Base-by-base conservation (phyloP, 2,329 filamentous ascomycete species). In the Fonsecaea multimorphosa region DNA sequence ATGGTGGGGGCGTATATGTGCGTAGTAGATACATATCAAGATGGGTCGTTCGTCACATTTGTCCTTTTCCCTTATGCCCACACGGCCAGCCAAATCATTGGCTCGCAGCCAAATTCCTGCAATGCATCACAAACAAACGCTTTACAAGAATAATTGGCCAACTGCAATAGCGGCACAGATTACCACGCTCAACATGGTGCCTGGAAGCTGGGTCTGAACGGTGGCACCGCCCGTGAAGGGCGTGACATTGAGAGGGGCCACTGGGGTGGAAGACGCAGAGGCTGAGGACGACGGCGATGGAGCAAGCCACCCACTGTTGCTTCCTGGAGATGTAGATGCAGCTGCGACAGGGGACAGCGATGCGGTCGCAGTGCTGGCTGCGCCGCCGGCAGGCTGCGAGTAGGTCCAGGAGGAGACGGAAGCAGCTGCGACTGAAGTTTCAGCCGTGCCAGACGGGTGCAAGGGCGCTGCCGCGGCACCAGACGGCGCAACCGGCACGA, bases 191-290 rank as follows among this genome's bases (percentile, higher is more conserved):
- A 68, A 31, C 12, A 63, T 31, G 1, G 64, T 65, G 38, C 65
- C 65, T 9, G 70, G 67, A 4, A 70, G 55, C 49, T 68, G 34
- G 12, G 38, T 56, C 19, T 68, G 65, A 19, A 67, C 55, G 16
- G 70, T 65, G 19, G 63, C 66, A 34, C 36, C 69, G 29, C 70
- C 70, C 5, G 68, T 72, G 63, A 68, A 72, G 9, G 69, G 44
- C 16, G 66, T 60, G 14, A 69, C 32, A 11, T 44, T 53, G 51
- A 61, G 36, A 16, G 52, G 58, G 38, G 46, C 44, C 1, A 58
- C 49, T n/a, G 53, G 57, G 29, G 57, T 29, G 14, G 54, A 49
- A 31, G 53, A 40, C 8, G 61, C 46, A 5, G 58, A 38, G 29
- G 40, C 46, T 19, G 12, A 32, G 24, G 54, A 32, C 31, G 60